phyloP scores from a whole-genome alignment of 495 filamentous ascomycete genomes.

The Penicillium fimorum region DNA sequence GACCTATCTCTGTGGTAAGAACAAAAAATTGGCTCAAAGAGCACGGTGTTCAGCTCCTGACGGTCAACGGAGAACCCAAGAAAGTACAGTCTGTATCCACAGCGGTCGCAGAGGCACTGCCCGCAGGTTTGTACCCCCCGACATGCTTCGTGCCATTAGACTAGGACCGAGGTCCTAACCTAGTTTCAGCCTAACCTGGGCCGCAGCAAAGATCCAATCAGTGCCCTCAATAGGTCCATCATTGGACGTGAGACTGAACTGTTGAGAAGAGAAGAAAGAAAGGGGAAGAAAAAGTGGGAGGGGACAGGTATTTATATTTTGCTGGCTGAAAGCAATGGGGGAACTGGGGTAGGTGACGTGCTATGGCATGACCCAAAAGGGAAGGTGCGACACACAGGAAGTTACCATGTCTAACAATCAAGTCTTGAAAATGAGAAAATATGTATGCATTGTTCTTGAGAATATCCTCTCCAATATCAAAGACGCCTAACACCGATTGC shows the following conservation, averaged over 20 bases:
- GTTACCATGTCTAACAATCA: neutral
- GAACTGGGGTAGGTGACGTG: neutral
- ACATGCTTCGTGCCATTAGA: too few relatives aligned
- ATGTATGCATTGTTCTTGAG: slow-evolving; percentile 16
- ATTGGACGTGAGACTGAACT: too few relatives aligned
- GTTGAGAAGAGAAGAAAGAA: too few relatives aligned
- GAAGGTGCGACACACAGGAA: neutral
- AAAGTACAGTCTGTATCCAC: neutral
- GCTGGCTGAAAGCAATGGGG: neutral
- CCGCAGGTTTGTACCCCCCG: too few relatives aligned
- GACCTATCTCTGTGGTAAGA: too few relatives aligned
- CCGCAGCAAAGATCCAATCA: too few relatives aligned
- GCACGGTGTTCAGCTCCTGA: neutral
- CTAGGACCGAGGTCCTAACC: too few relatives aligned
- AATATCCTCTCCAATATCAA: slow-evolving; percentile 16
- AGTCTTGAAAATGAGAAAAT: neutral
- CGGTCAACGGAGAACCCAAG: neutral
- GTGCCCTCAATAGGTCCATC: too few relatives aligned
- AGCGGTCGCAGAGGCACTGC: neutral
- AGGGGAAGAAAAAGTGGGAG: neutral
- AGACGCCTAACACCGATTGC: slow-evolving; percentile 24
- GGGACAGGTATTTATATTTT: neutral
- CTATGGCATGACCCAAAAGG: neutral
- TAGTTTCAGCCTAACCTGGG: too few relatives aligned
- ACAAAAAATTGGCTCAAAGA: too few relatives aligned